Base-by-base conservation (phyloP, 2,329 filamentous ascomycete genomes). In the Paraphaeosphaeria sporulosa region DNA sequence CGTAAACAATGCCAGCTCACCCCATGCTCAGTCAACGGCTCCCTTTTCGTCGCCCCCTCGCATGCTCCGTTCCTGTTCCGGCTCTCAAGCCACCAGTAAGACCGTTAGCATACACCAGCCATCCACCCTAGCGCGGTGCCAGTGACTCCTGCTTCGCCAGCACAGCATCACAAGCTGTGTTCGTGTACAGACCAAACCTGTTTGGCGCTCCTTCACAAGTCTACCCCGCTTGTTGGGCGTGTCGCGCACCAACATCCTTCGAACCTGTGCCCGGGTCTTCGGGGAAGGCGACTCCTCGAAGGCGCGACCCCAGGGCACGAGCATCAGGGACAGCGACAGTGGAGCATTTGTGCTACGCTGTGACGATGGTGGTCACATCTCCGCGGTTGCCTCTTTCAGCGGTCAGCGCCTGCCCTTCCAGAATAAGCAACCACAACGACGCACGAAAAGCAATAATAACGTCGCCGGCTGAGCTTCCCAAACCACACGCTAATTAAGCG, bases 41-140 rank as follows among this genome's bases (percentile, higher is more conserved):
- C 27, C 55, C 61, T 54, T 64, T 58, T 23, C 50, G 54, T 49
- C 43, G 34, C 38, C 42, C 30, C 54, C 38, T 46, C 40, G 34
- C 40, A 36, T 49, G 44, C 56, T 55, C 48, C 50, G 49, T 44
- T 59, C 38, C 59, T 25, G 44, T 55, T 67, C 61, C 58, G 58
- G 60, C 54, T 38, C 34, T 43, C 46, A 32, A 40, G 58, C 58
- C 56, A 58, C 47, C 63, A 63, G 62, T 60, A 64, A 43, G 58
- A 60, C 54, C 50, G 36, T 53, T 54, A 50, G 44, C 50, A 40
- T 57, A 60, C 58, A 57, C 59, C 54, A 63, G 57, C 61, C 50
- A 62, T 63, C 58, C 49, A 60, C 63, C 64, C 62, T 71, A 66
- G 63, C 51, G 59, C 19, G 57, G 57, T 52, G 50, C 53, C 55